These are phyloP conservation scores for Solanum clarkiae DNA, from an alignment of 257 asterid species.

Conservation along the genomic window DNA sequence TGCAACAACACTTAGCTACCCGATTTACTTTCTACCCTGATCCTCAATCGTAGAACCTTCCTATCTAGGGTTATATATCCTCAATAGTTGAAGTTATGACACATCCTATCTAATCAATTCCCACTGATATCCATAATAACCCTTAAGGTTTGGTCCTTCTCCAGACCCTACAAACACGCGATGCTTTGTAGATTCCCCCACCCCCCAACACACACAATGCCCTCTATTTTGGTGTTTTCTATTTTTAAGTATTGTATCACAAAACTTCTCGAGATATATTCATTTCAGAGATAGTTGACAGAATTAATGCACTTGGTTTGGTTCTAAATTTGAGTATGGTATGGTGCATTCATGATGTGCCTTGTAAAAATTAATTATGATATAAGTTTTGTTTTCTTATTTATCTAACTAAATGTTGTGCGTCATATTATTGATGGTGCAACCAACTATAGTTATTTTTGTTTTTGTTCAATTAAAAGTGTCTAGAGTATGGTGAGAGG, in stretches of 20 bases:
- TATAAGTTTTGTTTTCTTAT: background rate
- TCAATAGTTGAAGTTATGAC: no score
- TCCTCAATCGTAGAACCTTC: no score
- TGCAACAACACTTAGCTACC: background rate
- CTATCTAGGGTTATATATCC: no score
- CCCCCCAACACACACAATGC: background rate
- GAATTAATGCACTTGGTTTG: no score
- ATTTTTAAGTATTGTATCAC: background rate
- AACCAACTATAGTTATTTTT: conserved; percentile 7
- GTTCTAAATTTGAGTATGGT: background rate
- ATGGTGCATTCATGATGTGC: background rate
- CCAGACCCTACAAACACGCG: background rate
- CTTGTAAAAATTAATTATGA: no score
- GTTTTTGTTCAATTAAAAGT: conserved; percentile 21
- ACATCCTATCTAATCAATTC: background rate
- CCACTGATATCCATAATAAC: background rate
- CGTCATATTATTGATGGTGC: conserved; percentile 14
- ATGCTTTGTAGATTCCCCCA: background rate
- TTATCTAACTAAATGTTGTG: conserved; percentile 6
- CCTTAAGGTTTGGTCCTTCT: background rate
- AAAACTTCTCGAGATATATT: background rate
- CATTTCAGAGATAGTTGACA: background rate
- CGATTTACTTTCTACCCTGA: background rate
- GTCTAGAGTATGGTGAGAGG: conserved; percentile 10
- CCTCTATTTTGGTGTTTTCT: background rate